These are phyloP conservation scores for Rhododendron mucronatum DNA, from an alignment of 148 eudicot genomes.

Conservation along the genomic window DNA sequence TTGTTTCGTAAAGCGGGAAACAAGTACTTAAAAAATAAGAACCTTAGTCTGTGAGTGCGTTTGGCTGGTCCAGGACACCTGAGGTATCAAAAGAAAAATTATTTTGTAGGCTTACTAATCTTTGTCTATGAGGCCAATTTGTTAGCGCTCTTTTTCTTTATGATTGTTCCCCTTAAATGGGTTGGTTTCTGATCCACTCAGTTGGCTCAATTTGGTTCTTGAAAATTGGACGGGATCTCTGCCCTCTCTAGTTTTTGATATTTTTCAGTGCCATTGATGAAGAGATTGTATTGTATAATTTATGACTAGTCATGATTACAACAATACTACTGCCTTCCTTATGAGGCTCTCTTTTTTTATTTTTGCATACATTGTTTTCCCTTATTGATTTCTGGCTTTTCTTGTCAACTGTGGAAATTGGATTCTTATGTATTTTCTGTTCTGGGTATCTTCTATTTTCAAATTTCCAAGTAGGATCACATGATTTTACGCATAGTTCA, in stretches of 20 bases:
- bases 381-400: background rate
- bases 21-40: no score
- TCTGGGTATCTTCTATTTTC: background rate
- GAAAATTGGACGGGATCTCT: background rate
- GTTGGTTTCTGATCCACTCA: no score
- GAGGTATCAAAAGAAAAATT: no score
- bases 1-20: no score
- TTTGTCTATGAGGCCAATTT: no score
- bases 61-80: no score
- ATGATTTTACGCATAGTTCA: background rate
- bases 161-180: no score
- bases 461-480: background rate
- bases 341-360: conserved; percentile 17
- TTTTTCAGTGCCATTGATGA: conserved; percentile 22
- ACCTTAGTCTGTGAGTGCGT: no score
- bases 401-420: background rate
- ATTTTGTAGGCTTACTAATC: no score
- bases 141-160: no score
- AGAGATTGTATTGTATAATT: conserved; percentile 13
- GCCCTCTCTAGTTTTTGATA: background rate
- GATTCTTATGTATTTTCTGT: background rate
- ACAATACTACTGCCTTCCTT: conserved; percentile 41
- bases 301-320: conserved; percentile 3
- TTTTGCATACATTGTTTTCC: background rate
- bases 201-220: no score